These are phyloP conservation scores for Penicillium italicum DNA, from an alignment of 2,329 filamentous ascomycete species.

Conservation along the genomic window DNA sequence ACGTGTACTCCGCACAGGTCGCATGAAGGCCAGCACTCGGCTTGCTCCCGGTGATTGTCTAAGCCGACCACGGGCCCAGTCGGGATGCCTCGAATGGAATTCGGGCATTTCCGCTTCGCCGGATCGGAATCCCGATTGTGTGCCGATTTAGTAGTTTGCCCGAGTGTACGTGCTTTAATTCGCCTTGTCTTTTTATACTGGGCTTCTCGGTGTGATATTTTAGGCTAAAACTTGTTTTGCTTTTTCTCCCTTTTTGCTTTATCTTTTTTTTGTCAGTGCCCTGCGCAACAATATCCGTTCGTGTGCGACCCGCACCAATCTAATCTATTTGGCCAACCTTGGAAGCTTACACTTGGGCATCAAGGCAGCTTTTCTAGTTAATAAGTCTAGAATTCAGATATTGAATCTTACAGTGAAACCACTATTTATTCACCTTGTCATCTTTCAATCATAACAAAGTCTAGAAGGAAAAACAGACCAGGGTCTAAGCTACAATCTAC, in stretches of 20 bases:
- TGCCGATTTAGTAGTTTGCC: conserved; percentile 15
- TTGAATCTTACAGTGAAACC: background rate
- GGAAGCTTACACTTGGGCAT: background rate
- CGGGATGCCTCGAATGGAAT: conserved; percentile 16
- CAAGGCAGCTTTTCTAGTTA: too few relatives aligned
- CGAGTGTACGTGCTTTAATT: conserved; percentile 7
- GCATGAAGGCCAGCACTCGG: conserved; percentile 9
- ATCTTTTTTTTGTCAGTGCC: background rate
- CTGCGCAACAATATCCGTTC: too few relatives aligned
- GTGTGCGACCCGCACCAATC: background rate
- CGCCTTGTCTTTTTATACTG: background rate
- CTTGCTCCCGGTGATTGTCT: background rate
- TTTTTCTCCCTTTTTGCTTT: background rate
- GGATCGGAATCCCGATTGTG: conserved; percentile 21
- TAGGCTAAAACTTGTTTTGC: background rate
- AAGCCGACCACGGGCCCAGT: conserved; percentile 14
- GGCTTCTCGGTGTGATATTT: conserved; percentile 2
- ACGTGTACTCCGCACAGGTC: background rate
- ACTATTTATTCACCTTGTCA: background rate
- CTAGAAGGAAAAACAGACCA: background rate
- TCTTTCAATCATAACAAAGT: too few relatives aligned
- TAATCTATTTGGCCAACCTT: background rate
- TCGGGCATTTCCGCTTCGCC: conserved; percentile 22
- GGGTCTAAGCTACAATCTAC: background rate
- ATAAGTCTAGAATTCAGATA: background rate